Evolutionary conservation across 106 monocot species (phyloP), one percentile per base, ranked within the genome.

Genomic region (Allium sativum): DNA sequence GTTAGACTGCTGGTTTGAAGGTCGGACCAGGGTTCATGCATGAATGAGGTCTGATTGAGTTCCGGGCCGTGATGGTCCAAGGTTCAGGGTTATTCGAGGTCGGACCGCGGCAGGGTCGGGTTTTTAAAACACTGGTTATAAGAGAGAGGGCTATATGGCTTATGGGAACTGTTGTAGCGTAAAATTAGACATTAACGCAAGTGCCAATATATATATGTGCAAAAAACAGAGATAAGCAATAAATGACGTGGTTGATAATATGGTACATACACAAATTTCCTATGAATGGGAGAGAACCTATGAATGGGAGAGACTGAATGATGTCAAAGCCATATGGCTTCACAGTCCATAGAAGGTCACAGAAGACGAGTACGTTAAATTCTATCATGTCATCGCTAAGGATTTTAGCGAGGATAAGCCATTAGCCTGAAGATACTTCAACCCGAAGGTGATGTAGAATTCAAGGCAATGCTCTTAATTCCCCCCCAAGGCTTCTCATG

Each of bases 371-470:
- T 94, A 94, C 68, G 53, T 65, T 19, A 94, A 94, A 65, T 94
- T 94, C 76, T 94, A 94, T 65, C 86, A 79, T 56, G 78, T 89
- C 60, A 31, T 90, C 41, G 80, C 90, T 46, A 94, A 94, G 86
- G 94, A 90, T 81, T 86, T 86, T 15, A 52, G 81, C 45, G 93
- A 94, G 55, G 93, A 94, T 42, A 94, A 94, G 56, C 94, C 94
- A 45, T 18, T 90, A 17, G 55, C 78, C 7, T 86, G 89, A 83
- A 90, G 81, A 52, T 89, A 94, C 73, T 90, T 94, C 62, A 77
- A 61, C 86, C 94, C 44, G 94, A 94, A 75, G 94, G 94, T 68
- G 94, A 94, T 77, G 94, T 94, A 21, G 94, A 94, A 68, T 94
- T 94, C 70, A 94, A 90, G 68, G 94, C 94, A 7, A 65, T 94